A percentile compares a stretch with the other conserved stretches of the same genome.
Conservation (phyloP, 768 basidiomycete species). For the Hysterangium stoloniferum region DNA sequence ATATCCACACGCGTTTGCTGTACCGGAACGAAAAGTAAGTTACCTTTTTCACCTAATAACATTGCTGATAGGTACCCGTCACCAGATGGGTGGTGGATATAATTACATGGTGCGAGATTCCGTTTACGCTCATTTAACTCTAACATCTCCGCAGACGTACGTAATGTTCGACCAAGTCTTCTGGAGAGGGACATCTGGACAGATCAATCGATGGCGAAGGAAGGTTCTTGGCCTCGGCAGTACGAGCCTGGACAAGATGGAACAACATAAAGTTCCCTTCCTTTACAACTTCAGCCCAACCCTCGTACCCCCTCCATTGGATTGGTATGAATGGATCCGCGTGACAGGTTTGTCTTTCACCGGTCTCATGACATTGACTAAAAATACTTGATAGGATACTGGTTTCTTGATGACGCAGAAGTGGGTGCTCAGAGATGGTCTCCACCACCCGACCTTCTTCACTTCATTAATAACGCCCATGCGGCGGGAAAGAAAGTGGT, state of each 20-base stretch:
- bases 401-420: constrained; percentile 93
- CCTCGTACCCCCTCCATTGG: constrained; percentile 86
- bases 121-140: background rate
- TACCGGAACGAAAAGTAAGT: constrained; percentile 84
- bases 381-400: constrained; percentile 59
- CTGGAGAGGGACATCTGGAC: constrained; percentile 90
- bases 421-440: constrained; percentile 85
- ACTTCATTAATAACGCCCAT: constrained; percentile 78
- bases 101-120: constrained; percentile 87
- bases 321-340: constrained; percentile 99
- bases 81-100: constrained; percentile 89
- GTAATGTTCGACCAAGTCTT: constrained; percentile 98
- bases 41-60: background rate
- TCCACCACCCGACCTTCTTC: constrained; percentile 69
- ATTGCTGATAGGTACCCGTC: constrained; percentile 18
- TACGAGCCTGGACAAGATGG: constrained; percentile 91
- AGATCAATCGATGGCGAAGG: constrained; percentile 91
- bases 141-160: constrained; percentile 53
- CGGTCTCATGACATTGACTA: constrained; percentile 9
- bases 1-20: constrained; percentile 97
- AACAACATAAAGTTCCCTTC: constrained; percentile 96
- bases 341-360: constrained; percentile 55
- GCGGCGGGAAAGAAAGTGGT: constrained; percentile 78
- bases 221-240: constrained; percentile 65
- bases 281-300: constrained; percentile 94